Base-by-base conservation (phyloP, 805 yeast species). In the Cyberlindnera bimundalis region DNA sequence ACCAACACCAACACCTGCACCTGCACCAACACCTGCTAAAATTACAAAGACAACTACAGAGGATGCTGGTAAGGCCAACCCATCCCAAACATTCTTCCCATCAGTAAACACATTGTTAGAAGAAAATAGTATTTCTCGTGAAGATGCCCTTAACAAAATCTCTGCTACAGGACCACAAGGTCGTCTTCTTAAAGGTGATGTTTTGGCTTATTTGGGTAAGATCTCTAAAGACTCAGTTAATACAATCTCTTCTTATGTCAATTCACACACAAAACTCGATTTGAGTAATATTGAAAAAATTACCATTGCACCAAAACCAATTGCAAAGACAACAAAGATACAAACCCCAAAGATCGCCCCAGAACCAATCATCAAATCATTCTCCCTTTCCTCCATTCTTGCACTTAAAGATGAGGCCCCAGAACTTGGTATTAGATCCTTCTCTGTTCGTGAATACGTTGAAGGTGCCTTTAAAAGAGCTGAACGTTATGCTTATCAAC, bases 161-260 rank as follows among this genome's bases (percentile, higher is more conserved):
- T 68, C 76, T 29, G 95, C 96, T 7, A 73, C 95, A 1, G 99
- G 98, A 16, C 95, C 95, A 21, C 74, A 80, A 42, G 98, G 98
- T 9, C 75, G 96, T 56, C 60, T 91, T 29, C 71, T 91, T 48
- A 86, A 84, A 65, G 98, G 98, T 48, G 99, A 91, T 61, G 91
- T 90, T 1, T 71, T 90, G 50, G 93, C 95, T 0, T 79, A 77
- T 58, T 56, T 90, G 38, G 97, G 98, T 21, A 64, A 74, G 46
- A 84, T 90, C 39, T 64, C 86, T 10, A 53, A 67, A 28, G 79
- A 75, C 8, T 65, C 81, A 6, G 78, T 79, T 18, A 53, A 63
- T 15, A 60, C 65, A 16, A 70, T 90, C 43, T 69, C 84, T 6
- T 65, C 75, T 23, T 81, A 68, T 56, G 62, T 90, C 48, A 67